Percentiles rank a stretch among this genome's conserved stretches.
These are phyloP conservation scores for Pichia sp. DNA, from an alignment of 1,139 yeast genomes.

Conservation along the genomic window DNA sequence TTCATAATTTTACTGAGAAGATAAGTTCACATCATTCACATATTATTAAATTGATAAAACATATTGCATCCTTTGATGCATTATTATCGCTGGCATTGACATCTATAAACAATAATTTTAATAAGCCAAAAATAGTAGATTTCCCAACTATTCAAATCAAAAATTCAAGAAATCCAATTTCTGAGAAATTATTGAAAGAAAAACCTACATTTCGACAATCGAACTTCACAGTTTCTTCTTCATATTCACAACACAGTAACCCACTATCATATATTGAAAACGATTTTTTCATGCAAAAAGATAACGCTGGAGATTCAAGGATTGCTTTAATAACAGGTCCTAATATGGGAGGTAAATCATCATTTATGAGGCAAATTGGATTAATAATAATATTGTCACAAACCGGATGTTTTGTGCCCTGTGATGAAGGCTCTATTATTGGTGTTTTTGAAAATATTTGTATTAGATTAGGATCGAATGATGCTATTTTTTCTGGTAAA, in stretches of 20 bases:
- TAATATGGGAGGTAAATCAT: slow-evolving; percentile 76
- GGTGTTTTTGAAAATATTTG: slow-evolving; percentile 56
- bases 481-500: slow-evolving; percentile 59
- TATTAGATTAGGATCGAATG: slow-evolving; percentile 68
- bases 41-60: slow-evolving; percentile 44
- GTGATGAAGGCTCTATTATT: slow-evolving; percentile 37
- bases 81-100: slow-evolving; percentile 64
- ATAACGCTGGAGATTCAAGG: slow-evolving; percentile 30
- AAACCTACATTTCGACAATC: slow-evolving; percentile 27
- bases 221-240: slow-evolving; percentile 11
- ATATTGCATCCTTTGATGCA: slow-evolving; percentile 65
- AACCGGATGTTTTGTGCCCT: slow-evolving; percentile 41
- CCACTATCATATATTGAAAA: slow-evolving; percentile 55
- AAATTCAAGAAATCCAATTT: slow-evolving; percentile 74
- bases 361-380: slow-evolving; percentile 60
- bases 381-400: slow-evolving; percentile 49
- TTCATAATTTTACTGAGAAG: slow-evolving; percentile 42
- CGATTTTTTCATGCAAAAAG: slow-evolving; percentile 44
- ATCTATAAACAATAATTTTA: slow-evolving; percentile 39
- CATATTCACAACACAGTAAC: neutral
- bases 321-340: slow-evolving; percentile 60
- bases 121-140: slow-evolving; percentile 52
- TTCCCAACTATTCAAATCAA: slow-evolving; percentile 45
- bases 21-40: slow-evolving; percentile 46
- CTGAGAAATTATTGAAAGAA: slow-evolving; percentile 39